A percentile compares a stretch with the other conserved stretches of the same genome.
phyloP scores from a whole-genome alignment of 2,329 filamentous ascomycete genomes.

The Periconia sp. region DNA sequence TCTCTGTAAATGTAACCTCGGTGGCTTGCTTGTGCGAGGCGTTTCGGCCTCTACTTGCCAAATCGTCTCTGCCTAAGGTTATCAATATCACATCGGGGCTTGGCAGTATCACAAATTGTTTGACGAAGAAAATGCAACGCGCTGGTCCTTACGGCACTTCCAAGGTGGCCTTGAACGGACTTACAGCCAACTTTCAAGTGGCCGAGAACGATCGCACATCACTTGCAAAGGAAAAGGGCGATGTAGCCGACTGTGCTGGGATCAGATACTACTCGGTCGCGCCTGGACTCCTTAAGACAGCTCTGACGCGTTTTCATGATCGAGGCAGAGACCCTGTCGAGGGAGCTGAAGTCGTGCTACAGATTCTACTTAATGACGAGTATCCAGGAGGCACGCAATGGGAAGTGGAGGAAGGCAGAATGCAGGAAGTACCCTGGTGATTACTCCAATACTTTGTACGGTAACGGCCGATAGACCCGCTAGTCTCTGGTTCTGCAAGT shows the following conservation, averaged over 20 bases:
- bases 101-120: too few species aligned
- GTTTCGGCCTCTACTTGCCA: too few species aligned
- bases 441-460: too few species aligned
- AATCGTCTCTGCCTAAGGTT: too few species aligned
- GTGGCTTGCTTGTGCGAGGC: too few species aligned
- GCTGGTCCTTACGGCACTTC: neutral
- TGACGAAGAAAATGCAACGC: neutral
- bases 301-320: neutral
- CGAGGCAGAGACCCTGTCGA: neutral
- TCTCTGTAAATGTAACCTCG: too few species aligned
- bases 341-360: neutral
- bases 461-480: too few species aligned
- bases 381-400: neutral
- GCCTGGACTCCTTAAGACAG: neutral
- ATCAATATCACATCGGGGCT: too few species aligned
- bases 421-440: neutral
- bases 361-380: neutral
- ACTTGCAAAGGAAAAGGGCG: neutral
- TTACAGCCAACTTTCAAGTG: neutral
- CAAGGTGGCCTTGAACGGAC: neutral
- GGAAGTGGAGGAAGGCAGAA: neutral
- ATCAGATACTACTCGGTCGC: neutral
- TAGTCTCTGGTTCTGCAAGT: too few species aligned
- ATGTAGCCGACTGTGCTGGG: neutral
- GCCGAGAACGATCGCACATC: neutral